Base-by-base conservation (phyloP, 345 rosid species). In the Hirschfeldia incana region DNA sequence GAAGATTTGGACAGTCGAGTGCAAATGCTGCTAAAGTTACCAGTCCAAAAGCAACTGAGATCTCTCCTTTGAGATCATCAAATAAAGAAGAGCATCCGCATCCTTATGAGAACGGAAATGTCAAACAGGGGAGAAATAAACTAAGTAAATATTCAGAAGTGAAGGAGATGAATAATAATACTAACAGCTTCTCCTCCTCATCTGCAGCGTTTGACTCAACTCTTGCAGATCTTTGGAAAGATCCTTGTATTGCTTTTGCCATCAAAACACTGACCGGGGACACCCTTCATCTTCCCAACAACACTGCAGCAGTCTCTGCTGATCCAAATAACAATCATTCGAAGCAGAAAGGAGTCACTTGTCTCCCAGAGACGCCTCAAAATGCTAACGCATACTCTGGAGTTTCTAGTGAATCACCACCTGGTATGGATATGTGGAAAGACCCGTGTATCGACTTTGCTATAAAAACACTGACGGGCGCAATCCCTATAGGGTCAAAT, bases 211-310 rank as follows among this genome's bases (percentile, higher is more conserved):
- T 85, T 49, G 89, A 90, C 78, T 76, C 85, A 55, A 89, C 93
- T 42, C 87, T 91, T 17, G 89, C 85, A n/a, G 97, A 91, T 82
- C 74, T 95, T 67, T 87, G 94, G 83, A 80, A 85, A 39, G 99
- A 95, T 76, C 98, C 99, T 36, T 95, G 99, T 86, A 95, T 95
- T 16, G 99, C 97, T 57, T 95, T 95, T 85, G 99, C 99, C 57
- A 92, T 95, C 57, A 86, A 88, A 85, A 94, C 94, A 16, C 94
- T 94, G 9, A 94, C 98, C 0, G 99, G 93, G 70, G 81, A 80
- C 63, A 70, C 90, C 0, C 84, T 89, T 67, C 86, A 78, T 29
- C 83, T 79, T 75, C 81, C 86, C 33, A 59, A 59, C 3, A 83
- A 73, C 61, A 65, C 55, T 59, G 65, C 80, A 44, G 78, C 82